A percentile compares a stretch with the other conserved stretches of the same genome.
Conservation (phyloP, 2,329 filamentous ascomycete genomes). For the Myriangium duriaei region DNA sequence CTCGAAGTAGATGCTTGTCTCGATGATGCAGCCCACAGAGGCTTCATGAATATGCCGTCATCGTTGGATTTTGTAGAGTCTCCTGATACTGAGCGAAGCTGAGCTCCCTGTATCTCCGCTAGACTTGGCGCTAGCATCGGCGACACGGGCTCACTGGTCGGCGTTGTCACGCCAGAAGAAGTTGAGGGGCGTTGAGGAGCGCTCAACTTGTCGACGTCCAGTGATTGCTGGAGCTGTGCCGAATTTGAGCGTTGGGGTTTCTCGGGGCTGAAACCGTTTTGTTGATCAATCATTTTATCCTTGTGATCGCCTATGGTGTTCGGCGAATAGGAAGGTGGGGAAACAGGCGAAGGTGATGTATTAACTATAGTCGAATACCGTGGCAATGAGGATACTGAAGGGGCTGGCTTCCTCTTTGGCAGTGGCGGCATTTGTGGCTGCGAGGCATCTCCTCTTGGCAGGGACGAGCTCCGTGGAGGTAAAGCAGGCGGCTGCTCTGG, state of each 20-base stretch:
- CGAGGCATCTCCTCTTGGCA: constrained; percentile 6
- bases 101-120: constrained; percentile 5
- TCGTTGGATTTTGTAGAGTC: constrained; percentile 6
- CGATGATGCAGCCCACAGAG: constrained; percentile 13
- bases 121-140: constrained; percentile 7
- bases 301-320: not conserved
- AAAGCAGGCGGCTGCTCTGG: constrained; percentile 15
- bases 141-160: not conserved
- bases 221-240: not conserved
- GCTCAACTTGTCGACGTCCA: no score
- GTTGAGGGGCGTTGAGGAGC: not conserved
- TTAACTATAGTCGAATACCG: constrained; percentile 29
- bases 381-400: constrained; percentile 28
- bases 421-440: constrained; percentile 12
- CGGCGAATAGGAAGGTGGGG: constrained; percentile 1
- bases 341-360: constrained; percentile 1
- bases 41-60: constrained; percentile 10
- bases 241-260: constrained; percentile 2
- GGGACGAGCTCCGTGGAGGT: constrained; percentile 6
- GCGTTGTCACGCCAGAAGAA: not conserved
- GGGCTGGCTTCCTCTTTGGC: constrained; percentile 30
- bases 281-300: constrained; percentile 2
- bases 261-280: constrained; percentile 6
- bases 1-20: constrained; percentile 7
- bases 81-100: constrained; percentile 12